These are phyloP conservation scores for Globisporangium mamillatum DNA, from an alignment of 352 stramenopile species.

Conservation along the genomic window DNA sequence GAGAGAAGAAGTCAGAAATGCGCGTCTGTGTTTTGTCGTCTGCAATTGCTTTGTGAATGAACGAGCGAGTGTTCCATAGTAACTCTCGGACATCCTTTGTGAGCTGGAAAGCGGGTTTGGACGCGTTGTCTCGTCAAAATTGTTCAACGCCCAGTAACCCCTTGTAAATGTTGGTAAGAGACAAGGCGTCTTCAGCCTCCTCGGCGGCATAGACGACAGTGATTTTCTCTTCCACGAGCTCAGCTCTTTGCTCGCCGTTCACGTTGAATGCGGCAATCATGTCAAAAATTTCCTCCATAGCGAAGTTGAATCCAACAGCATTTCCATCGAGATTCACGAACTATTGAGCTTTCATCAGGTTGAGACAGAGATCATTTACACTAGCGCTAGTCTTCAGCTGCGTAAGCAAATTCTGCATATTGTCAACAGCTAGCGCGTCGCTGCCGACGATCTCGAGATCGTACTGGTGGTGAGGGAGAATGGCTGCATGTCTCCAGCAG, in stretches of 20 bases:
- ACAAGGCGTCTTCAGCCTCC: background rate
- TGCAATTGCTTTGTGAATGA: slow-evolving; percentile 3
- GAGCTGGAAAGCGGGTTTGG: background rate
- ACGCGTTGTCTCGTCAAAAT: slow-evolving; percentile 4
- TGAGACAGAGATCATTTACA: background rate
- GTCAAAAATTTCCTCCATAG: slow-evolving; percentile 1
- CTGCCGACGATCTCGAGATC: background rate
- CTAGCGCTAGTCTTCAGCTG: slow-evolving; percentile 3
- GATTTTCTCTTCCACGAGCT: background rate
- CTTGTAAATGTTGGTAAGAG: slow-evolving; percentile 6
- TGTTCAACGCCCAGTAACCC: background rate
- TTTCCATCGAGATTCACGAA: background rate
- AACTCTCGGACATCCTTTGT: background rate
- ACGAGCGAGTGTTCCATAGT: background rate
- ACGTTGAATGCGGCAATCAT: background rate
- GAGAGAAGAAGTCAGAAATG: too few species aligned
- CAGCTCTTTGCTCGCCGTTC: slow-evolving; percentile 2
- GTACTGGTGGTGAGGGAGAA: slow-evolving; percentile 1
- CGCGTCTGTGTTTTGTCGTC: background rate
- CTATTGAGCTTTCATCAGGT: slow-evolving; percentile 2
- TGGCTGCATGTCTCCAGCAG: slow-evolving; percentile 5
- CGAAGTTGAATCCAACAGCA: slow-evolving; percentile 1
- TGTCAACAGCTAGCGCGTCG: background rate
- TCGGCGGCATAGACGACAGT: background rate
- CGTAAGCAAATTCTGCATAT: background rate